Conservation (phyloP, 768 basidiomycete genomes). For the Lactarius akahatsu region DNA sequence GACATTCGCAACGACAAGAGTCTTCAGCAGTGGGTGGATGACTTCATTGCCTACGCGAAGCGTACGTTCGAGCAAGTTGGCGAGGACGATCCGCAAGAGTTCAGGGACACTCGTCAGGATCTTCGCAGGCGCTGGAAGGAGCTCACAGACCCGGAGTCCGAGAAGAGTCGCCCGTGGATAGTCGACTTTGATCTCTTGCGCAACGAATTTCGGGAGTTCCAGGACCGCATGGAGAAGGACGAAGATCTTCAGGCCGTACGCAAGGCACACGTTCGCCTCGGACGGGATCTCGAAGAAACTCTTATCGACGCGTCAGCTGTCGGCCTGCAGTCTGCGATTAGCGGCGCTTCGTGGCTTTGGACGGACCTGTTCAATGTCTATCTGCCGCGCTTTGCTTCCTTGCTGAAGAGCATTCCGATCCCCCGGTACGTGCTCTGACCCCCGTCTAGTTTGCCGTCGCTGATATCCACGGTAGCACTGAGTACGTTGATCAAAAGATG, state of each 20-base stretch:
- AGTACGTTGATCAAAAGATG: conserved; percentile 64
- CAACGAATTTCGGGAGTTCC: conserved; percentile 45
- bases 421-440: conserved; percentile 48
- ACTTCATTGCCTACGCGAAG: conserved; percentile 48
- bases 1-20: conserved; percentile 54
- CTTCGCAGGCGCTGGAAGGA: conserved; percentile 52
- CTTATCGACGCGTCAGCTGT: conserved; percentile 41
- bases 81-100: conserved; percentile 53
- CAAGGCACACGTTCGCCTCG: conserved; percentile 50
- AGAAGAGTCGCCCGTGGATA: conserved; percentile 51
- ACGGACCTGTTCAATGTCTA: conserved; percentile 82
- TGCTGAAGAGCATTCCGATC: conserved; percentile 64
- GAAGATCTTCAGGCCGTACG: conserved; percentile 48
- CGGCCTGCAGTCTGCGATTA: conserved; percentile 52
- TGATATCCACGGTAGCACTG: conserved; percentile 48
- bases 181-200: conserved; percentile 47
- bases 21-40: conserved; percentile 54
- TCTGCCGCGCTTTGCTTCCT: conserved; percentile 52
- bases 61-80: conserved; percentile 50
- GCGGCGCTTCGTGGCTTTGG: conserved; percentile 74
- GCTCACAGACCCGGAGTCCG: conserved; percentile 46
- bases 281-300: conserved; percentile 49
- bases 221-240: conserved; percentile 48
- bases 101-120: conserved; percentile 40
- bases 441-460: neutral